A percentile compares a stretch with the other conserved stretches of the same genome.
These are phyloP conservation scores for Boletellus sp. DNA, from an alignment of 768 basidiomycete genomes.

Conservation along the genomic window DNA sequence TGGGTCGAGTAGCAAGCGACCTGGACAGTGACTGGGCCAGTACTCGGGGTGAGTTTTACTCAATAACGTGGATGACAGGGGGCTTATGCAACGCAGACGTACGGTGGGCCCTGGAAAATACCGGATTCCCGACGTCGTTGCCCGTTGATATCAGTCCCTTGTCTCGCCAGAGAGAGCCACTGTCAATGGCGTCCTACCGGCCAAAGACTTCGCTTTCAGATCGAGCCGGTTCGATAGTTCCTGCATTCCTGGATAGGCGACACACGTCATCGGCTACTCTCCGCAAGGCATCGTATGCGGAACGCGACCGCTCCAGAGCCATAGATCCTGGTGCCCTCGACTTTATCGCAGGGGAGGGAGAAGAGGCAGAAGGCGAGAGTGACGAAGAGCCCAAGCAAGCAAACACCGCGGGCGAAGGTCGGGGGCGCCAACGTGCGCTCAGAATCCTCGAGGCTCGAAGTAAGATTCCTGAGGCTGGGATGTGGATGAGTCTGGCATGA, in stretches of 20 bases:
- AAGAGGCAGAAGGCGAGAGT: slow-evolving; percentile 39
- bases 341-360: slow-evolving; percentile 50
- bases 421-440: slow-evolving; percentile 57
- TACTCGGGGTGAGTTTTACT: slow-evolving; percentile 22
- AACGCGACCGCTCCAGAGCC: slow-evolving; percentile 59
- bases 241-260: slow-evolving; percentile 20
- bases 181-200: slow-evolving; percentile 58
- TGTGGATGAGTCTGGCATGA: slow-evolving; percentile 78
- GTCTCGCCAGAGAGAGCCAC: slow-evolving; percentile 32
- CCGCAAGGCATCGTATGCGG: slow-evolving; percentile 62
- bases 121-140: slow-evolving; percentile 50
- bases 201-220: slow-evolving; percentile 46
- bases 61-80: background rate
- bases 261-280: slow-evolving; percentile 43
- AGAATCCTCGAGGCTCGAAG: slow-evolving; percentile 70
- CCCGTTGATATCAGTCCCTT: slow-evolving; percentile 55
- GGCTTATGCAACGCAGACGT: slow-evolving; percentile 20
- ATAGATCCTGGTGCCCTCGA: slow-evolving; percentile 71
- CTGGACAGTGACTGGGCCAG: slow-evolving; percentile 24
- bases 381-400: slow-evolving; percentile 22
- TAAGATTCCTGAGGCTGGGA: slow-evolving; percentile 63
- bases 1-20: slow-evolving; percentile 11
- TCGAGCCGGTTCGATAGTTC: slow-evolving; percentile 32
- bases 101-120: slow-evolving; percentile 27
- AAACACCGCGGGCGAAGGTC: slow-evolving; percentile 29